Percentiles rank a stretch among this genome's conserved stretches.
Evolutionary conservation across 495 filamentous ascomycete species (phyloP).

Genomic region (Talaromyces borbonicus): DNA sequence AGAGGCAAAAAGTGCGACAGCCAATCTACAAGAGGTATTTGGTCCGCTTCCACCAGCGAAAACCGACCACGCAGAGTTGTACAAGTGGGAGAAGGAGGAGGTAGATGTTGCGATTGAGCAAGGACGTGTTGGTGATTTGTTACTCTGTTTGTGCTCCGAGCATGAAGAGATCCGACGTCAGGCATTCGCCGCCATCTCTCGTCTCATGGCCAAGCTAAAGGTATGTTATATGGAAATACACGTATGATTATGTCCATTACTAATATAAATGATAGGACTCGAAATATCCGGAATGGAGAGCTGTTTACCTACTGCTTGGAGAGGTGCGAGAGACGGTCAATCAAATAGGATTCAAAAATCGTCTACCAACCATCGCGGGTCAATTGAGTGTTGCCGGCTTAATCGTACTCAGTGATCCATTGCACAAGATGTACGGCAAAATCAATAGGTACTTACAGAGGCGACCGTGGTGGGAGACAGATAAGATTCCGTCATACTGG

Average conservation of each 20-base stretch:
- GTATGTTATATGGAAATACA: too few relatives aligned
- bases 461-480: constrained; percentile 60
- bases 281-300: constrained; percentile 63
- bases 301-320: constrained; percentile 63
- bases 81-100: constrained; percentile 65
- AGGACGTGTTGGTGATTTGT: constrained; percentile 53
- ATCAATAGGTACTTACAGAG: constrained; percentile 75
- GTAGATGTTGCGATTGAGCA: constrained; percentile 65
- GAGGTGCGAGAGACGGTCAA: constrained; percentile 68
- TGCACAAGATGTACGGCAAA: constrained; percentile 77
- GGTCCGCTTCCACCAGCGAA: constrained; percentile 30
- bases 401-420: constrained; percentile 59
- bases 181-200: constrained; percentile 56
- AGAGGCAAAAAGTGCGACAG: constrained; percentile 8
- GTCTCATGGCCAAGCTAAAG: constrained; percentile 56
- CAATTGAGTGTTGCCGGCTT: constrained; percentile 65
- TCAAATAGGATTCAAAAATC: constrained; percentile 37
- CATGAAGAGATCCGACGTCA: constrained; percentile 65
- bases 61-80: constrained; percentile 30
- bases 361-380: constrained; percentile 62
- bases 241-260: constrained; percentile 5
- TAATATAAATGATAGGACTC: constrained; percentile 36
- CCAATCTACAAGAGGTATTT: constrained; percentile 32
- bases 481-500: constrained; percentile 63
- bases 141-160: constrained; percentile 65